These are phyloP conservation scores for Mycena maculata DNA, from an alignment of 768 basidiomycete genomes.

Conservation along the genomic window DNA sequence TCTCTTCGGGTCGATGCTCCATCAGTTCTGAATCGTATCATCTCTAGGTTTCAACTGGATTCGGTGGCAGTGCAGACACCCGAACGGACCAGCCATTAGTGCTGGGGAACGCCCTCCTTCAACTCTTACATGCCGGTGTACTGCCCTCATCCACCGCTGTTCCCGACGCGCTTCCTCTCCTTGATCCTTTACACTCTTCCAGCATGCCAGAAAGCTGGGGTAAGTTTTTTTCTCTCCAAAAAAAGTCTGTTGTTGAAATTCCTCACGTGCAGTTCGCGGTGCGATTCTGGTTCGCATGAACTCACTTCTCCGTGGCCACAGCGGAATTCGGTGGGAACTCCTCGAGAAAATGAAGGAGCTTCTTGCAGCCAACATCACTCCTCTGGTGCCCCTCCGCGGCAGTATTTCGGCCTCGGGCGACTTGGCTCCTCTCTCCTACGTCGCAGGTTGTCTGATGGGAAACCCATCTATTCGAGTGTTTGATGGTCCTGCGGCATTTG, in stretches of 20 bases:
- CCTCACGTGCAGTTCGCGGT: conserved; percentile 66
- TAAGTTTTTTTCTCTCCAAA: not conserved
- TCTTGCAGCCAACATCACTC: conserved; percentile 77
- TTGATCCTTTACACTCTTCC: conserved; percentile 72
- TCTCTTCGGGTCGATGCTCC: not conserved
- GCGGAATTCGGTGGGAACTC: conserved; percentile 84
- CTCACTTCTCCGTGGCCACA: conserved; percentile 89
- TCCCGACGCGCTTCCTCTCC: conserved; percentile 71
- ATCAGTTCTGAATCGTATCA: conserved; percentile 25
- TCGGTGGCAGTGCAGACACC: conserved; percentile 90
- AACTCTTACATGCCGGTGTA: conserved; percentile 84
- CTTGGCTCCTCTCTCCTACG: conserved; percentile 83
- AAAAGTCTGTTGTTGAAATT: not conserved
- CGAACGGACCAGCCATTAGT: conserved; percentile 79
- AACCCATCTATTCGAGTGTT: conserved; percentile 84
- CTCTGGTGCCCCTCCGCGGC: conserved; percentile 84
- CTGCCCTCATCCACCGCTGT: conserved; percentile 67
- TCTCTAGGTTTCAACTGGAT: conserved; percentile 85
- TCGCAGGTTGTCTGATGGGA: conserved; percentile 83
- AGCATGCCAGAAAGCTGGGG: conserved; percentile 87
- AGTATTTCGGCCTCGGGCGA: conserved; percentile 89
- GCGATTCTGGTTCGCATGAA: conserved; percentile 91
- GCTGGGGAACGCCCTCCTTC: conserved; percentile 85
- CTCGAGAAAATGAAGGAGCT: conserved; percentile 83
- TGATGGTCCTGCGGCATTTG: conserved; percentile 61